Evolutionary conservation across 768 basidiomycete species (phyloP), one percentile per base, ranked within the genome.

Genomic region (Cyclocybe aegerita): DNA sequence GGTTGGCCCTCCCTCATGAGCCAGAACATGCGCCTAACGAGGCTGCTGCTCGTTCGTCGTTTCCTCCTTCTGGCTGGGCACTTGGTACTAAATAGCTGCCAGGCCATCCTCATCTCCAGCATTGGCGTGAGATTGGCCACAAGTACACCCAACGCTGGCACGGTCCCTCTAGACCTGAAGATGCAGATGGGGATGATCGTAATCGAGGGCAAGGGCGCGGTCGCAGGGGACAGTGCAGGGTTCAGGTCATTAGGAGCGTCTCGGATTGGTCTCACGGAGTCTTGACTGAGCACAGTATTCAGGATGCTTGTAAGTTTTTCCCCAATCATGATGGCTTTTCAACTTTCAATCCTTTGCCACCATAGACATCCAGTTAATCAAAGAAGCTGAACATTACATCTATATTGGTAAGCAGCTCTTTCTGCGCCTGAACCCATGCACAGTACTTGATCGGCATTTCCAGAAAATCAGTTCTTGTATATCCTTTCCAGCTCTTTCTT

Each of bases 251-350:
- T 38, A 81, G 96, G 47, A 91, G 88, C 53, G 89, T 94, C 15
- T 84, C 78, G 1, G 96, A 98, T 68, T 99, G 96, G 96, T 90
- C 86, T 60, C 91, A 93, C 59, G 96, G 95, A 2, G 89, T 94
- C 33, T 74, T 95, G 56, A 87, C 82, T 3, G 96, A 98, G 67
- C 81, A 83, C 51, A 93, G 90, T 66, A 93, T 98, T 52, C 95
- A 97, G 70, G 88, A 93, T 58, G 95, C 96, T 41, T 93, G 90
- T 91, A 61, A 65, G 88, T 80, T 2, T 42, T 32, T 4, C 40
- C 30, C 35, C 31, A 9, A 45, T 37, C 44, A n/a, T 37, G 47
- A 50, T 32, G 31, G 14, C 15, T 29, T 7, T 23, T 17, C 32
- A 12, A 52, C 40, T 16, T 9, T 36, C 17, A 48, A 30, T 33